Base-by-base conservation (phyloP, 2,329 filamentous ascomycete genomes). In the Ophiosphaerella narmari region DNA sequence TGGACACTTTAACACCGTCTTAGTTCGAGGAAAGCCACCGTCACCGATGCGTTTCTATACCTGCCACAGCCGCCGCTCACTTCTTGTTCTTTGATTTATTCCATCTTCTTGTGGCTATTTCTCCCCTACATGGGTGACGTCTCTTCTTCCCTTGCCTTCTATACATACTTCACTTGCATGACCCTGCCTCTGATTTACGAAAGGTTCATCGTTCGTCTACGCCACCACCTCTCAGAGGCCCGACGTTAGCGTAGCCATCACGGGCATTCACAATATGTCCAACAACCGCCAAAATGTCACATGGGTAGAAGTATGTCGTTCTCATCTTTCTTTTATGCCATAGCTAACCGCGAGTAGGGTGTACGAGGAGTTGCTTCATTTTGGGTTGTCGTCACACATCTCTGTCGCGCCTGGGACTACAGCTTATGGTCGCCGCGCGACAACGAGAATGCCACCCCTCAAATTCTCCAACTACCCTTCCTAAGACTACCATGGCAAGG, bases 401-500 rank as follows among this genome's bases (percentile, higher is more conserved):
- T 82, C 31, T 74, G 79, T 46, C 74, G 80, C 50, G 80, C 78
- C 26, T 79, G 76, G 71, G 78, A 81, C 58, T 82, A 78, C 59
- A 65, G 72, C n/a, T 69, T 82, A 12, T 82, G 81, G 67, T 78
- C 74, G 39, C 77, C 71, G 6, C 69, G 76, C 54, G 76, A 80
- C 55, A 69, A 58, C 44, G 69, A 74, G 52, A 67, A 78, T 39
- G 70, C 62, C 3, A 43, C 73, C 1, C 77, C 79, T 8, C 74
- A 77, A 46, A 49, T 82, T 24, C 71, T 81, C 31, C 80, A 83
- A 62, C 70, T 76, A 43, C 79, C 80, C 4, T 75, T 82, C 52
- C 63, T 82, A n/a, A 80, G 80, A n/a, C 72, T 82, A n/a, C 78
- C 79, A 26, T 80, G 75, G 71, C 80, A 82, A 62, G 80, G 80